Evolutionary conservation across 139 green algal species (phyloP).

Genomic region (Coccomyxa sp.): DNA sequence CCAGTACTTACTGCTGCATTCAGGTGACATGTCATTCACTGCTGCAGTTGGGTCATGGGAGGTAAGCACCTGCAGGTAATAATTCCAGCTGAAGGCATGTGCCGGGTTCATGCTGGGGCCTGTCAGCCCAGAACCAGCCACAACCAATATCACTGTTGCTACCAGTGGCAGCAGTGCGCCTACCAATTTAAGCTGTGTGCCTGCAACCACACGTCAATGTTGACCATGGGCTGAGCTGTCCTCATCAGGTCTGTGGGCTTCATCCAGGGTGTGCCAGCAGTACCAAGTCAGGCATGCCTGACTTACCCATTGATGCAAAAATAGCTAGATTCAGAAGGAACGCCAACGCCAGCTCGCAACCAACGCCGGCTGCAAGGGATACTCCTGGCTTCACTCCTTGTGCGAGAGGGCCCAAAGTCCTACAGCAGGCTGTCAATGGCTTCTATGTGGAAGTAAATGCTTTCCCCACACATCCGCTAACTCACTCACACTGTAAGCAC

Average conservation of each 20-base stretch:
- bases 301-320: slow-evolving; percentile 4
- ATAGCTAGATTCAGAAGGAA: slow-evolving; percentile 13
- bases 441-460: too few relatives aligned
- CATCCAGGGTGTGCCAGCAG: too few relatives aligned
- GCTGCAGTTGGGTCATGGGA: too few relatives aligned
- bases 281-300: not conserved
- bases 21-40: too few relatives aligned
- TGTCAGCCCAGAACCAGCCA: slow-evolving; percentile 3
- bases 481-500: too few relatives aligned
- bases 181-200: slow-evolving; percentile 2
- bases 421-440: not conserved
- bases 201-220: too few relatives aligned
- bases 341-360: not conserved
- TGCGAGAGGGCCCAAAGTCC: slow-evolving; percentile 11
- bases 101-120: slow-evolving; percentile 16
- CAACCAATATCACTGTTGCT: not conserved
- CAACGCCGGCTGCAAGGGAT: not conserved
- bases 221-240: too few relatives aligned
- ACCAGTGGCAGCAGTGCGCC: not conserved
- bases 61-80: not conserved
- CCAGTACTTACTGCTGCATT: too few relatives aligned
- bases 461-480: too few relatives aligned
- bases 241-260: too few relatives aligned
- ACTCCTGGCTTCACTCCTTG: slow-evolving; percentile 3
- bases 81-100: slow-evolving; percentile 2